Evolutionary conservation across 352 stramenopile species (phyloP).

Genomic region (Phytophthora meadii): DNA sequence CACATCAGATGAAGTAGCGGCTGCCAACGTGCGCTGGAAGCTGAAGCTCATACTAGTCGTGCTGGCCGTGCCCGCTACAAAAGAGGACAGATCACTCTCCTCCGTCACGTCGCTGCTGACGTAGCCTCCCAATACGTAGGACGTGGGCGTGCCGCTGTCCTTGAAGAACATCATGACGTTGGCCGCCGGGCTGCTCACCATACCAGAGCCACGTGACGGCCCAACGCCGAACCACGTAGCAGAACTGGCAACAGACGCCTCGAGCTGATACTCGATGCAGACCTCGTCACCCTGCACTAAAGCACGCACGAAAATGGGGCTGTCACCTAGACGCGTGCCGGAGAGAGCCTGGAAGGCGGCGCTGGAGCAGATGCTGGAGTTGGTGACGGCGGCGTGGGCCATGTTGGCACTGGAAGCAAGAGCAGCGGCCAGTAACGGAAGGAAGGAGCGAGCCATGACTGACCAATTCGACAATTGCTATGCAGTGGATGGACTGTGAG

Average conservation of each 20-base stretch:
- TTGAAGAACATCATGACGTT: conserved; percentile 84
- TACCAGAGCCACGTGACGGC: conserved; percentile 44
- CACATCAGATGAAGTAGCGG: conserved; percentile 55
- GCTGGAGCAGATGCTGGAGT: conserved; percentile 55
- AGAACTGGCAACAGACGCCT: conserved; percentile 38
- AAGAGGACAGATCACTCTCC: conserved; percentile 53
- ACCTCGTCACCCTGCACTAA: conserved; percentile 63
- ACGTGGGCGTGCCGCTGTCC: conserved; percentile 42
- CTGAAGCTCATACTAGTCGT: conserved; percentile 65
- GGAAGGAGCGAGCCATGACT: conserved; percentile 15
- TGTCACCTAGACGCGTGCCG: conserved; percentile 55
- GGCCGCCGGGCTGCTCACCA: conserved; percentile 71
- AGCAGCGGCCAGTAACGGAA: conserved; percentile 21
- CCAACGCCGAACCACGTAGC: conserved; percentile 74
- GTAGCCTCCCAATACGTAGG: conserved; percentile 64
- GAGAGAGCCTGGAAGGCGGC: conserved; percentile 56
- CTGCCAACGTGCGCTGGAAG: conserved; percentile 71
- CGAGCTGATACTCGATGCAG: conserved; percentile 73
- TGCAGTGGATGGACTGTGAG: conserved; percentile 15
- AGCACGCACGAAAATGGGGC: conserved; percentile 67
- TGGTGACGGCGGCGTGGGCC: conserved; percentile 26
- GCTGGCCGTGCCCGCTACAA: conserved; percentile 44
- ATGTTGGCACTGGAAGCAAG: conserved; percentile 16
- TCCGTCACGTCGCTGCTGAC: conserved; percentile 47
- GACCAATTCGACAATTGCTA: conserved; percentile 34